phyloP scores from a whole-genome alignment of 306 rosid species.

The Calophaca sinica region DNA sequence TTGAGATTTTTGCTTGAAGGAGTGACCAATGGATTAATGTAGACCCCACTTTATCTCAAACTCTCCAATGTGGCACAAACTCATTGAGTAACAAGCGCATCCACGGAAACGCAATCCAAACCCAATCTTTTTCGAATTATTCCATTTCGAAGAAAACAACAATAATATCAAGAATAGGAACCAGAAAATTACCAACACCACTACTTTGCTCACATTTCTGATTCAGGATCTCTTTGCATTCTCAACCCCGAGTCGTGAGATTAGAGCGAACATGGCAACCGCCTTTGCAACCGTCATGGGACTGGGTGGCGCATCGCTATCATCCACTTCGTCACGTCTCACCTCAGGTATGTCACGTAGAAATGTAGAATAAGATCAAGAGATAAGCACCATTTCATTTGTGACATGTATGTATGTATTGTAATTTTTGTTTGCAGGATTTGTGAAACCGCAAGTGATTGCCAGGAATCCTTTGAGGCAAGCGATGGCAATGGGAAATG shows the following conservation, averaged over 20 bases:
- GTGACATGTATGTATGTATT: not conserved
- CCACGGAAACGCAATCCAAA: constrained; percentile 59
- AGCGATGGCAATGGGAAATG: constrained; percentile 60
- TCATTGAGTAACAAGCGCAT: constrained; percentile 59
- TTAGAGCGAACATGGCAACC: constrained; percentile 60
- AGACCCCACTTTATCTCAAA: constrained; percentile 73
- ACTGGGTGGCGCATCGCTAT: constrained; percentile 58
- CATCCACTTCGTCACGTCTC: constrained; percentile 55
- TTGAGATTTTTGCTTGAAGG: not conserved
- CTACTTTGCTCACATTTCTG: constrained; percentile 3
- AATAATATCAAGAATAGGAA: constrained; percentile 27
- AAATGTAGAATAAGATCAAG: not conserved
- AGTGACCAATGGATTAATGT: constrained; percentile 32
- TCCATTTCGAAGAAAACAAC: constrained; percentile 5
- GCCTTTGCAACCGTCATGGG: constrained; percentile 69
- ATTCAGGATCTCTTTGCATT: not conserved
- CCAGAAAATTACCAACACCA: constrained; percentile 25
- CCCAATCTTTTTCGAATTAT: constrained; percentile 36
- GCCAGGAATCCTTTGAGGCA: constrained; percentile 71
- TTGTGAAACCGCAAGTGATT: constrained; percentile 56
- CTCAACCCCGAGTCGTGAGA: not conserved
- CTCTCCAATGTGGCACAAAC: constrained; percentile 59
- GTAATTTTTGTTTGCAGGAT: constrained; percentile 52
- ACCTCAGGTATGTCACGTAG: constrained; percentile 40
- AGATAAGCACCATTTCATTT: not conserved